Base-by-base conservation (phyloP, 345 rosid genomes). In the Rubroshorea leprosula region DNA sequence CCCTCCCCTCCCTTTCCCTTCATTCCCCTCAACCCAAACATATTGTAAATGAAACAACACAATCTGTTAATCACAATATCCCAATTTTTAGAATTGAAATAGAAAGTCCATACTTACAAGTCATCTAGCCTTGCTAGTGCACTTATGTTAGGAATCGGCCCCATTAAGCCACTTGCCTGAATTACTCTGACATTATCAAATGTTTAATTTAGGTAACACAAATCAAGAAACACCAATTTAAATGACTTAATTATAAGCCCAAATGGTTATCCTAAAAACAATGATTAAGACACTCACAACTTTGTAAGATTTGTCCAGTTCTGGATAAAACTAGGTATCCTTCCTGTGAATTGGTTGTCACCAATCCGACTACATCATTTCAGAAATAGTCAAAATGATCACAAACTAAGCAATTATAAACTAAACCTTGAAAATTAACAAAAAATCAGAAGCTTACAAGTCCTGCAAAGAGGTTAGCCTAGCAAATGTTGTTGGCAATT, bases 241-340 rank as follows among this genome's bases (percentile, higher is more conserved):
- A n/a, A 23, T 81, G 75, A 3, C n/a, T 60, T 39, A 5, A 39
- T 0, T 4, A 38, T 76, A 65, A 63, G 15, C n/a, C n/a, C n/a
- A n/a, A n/a, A n/a, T n/a, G n/a, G n/a, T 64, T 55, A 5, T 55
- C 27, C 23, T 80, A 23, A 50, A 11, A 47, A 29, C 9, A 29
- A 29, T 29, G n/a, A n/a, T 18, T 29, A 27, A 8, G 8, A 8
- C 9, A 10, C 85, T 78, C 71, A 86, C 94, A 86, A 16, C 68
- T 31, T 79, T 0, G 0, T 5, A 5, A 86, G 74, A 8, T 35
- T 21, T 51, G 70, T 76, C 90, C 80, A 83, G 35, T 83, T 86
- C 57, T 71, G 65, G 26, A 86, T 76, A 62, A 79, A 75, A 62
- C 68, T 18, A 0, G 94, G 94, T 49, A 86, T 81, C 14, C 43